Evolutionary conservation across 805 yeast genomes (phyloP), one percentile per base, ranked within the genome.

Genomic region (Lachancea sp.): DNA sequence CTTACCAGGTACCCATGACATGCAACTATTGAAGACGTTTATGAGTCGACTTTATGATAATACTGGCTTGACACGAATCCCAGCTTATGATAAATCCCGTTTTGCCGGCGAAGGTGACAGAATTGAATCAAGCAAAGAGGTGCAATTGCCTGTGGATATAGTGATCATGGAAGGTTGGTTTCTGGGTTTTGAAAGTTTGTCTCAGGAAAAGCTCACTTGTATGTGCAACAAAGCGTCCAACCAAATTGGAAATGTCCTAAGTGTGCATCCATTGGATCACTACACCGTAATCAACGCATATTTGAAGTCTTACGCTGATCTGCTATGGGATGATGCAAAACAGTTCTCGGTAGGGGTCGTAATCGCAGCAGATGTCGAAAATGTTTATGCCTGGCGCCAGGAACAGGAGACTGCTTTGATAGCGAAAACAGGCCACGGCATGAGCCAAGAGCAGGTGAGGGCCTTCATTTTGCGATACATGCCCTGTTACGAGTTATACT

Each of bases 161-260:
- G 73, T 91, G 2, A 62, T 91, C 1, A 71, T 93, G 34, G 99
- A 91, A 65, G 99, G 98, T 3, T 91, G 99, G 99, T 88, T 90
- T 67, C 74, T 79, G 19, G 98, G 98, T 1, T 91, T 79, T 59
- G 50, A 59, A 3, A 71, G 83, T 17, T 25, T 36, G 7, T 31
- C 41, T 3, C 33, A 2, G 16, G 31, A 36, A 13, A 20, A 4
- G 20, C 33, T 41, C 10, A 18, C 25, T 11, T 12, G 13, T 3
- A 36, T 42, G 46, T 13, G 37, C n/a, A 12, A 19, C 20, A 45
- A 22, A 17, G 45, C 10, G 42, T 46, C 40, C 39, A 36, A 3
- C 29, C 59, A 25, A 31, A 61, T 49, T 52, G 42, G 42, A 49
- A 37, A 37, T 54, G 44, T 45, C 67, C 38, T 45, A 53, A 19